Base-by-base conservation (phyloP, 805 yeast species). In the Candida wancherniae region DNA sequence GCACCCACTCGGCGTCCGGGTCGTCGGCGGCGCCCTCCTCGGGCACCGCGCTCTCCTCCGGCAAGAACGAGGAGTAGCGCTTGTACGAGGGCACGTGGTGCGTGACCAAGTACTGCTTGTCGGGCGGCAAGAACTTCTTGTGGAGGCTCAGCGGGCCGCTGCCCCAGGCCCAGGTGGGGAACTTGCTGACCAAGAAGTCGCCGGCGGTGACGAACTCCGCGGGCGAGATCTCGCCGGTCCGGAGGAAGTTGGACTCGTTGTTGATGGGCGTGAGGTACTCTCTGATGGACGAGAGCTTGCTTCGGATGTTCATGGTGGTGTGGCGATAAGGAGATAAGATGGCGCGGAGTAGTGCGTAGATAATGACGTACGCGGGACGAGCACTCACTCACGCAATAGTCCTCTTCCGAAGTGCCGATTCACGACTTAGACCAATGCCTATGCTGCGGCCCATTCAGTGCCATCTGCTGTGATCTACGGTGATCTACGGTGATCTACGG, bases 131-230 rank as follows among this genome's bases (percentile, higher is more conserved):
- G 46, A 86, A 92, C 40, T 76, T 81, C 41, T 79, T 73, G 28
- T 49, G 58, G 30, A 61, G 47, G 26, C 36, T 46, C 30, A 54
- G 50, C 19, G 69, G 61, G 31, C 61, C 50, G 6, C 53, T 25
- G 15, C 58, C 51, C 98, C 98, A 92, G 40, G 78, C 77, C 98
- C 98, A 92, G 1, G 97, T 92, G 2, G 98, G 97, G 55, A 92
- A 92, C 66, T 82, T 84, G 57, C 77, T 80, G 19, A 80, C 88
- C 36, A 92, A 63, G 57, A 86, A 92, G 55, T 92, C 97, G 14
- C 98, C 98, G 3, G 98, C 97, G 33, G 66, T 67, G 7, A 87
- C 90, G 60, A 92, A 92, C 56, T 92, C 98, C 32, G 85, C 95
- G 1, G 98, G 98, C 1, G 95, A 84, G 30, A 92, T 80, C 54